phyloP scores from a whole-genome alignment of 2,329 filamentous ascomycete genomes.

The Ceratocystis cubensis region DNA sequence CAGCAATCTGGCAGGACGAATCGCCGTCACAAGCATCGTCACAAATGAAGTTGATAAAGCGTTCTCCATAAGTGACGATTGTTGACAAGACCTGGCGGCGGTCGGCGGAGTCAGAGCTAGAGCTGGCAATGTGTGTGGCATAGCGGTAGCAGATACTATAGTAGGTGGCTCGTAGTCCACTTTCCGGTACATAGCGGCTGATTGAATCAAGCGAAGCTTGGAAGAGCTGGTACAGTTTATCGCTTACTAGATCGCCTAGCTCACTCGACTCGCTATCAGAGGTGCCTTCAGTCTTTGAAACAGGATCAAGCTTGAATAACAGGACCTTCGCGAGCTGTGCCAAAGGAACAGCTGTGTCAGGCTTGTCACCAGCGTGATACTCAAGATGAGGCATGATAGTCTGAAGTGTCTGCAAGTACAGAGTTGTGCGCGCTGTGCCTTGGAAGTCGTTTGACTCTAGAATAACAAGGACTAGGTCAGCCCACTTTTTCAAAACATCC shows the following conservation, averaged over 20 bases:
- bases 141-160: conserved; percentile 89
- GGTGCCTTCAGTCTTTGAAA: conserved; percentile 25
- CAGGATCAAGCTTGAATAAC: conserved; percentile 54
- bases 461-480: conserved; percentile 70
- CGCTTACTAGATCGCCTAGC: conserved; percentile 63
- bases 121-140: conserved; percentile 53
- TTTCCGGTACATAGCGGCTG: conserved; percentile 55
- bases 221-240: conserved; percentile 85
- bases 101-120: conserved; percentile 32
- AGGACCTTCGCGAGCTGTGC: conserved; percentile 63
- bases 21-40: conserved; percentile 87
- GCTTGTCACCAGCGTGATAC: conserved; percentile 54
- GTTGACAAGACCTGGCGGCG: conserved; percentile 57
- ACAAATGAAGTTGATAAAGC: conserved; percentile 73
- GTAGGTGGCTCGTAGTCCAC: conserved; percentile 66
- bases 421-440: conserved; percentile 55
- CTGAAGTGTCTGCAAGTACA: conserved; percentile 77
- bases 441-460: conserved; percentile 72
- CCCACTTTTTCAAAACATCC: conserved; percentile 68
- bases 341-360: conserved; percentile 60
- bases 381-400: conserved; percentile 81
- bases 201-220: conserved; percentile 73
- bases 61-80: conserved; percentile 55
- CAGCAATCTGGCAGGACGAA: conserved; percentile 68
- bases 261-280: conserved; percentile 25